Conservation (phyloP, 192 early-diverging fungal species). For the Radiomyces spectabilis region DNA sequence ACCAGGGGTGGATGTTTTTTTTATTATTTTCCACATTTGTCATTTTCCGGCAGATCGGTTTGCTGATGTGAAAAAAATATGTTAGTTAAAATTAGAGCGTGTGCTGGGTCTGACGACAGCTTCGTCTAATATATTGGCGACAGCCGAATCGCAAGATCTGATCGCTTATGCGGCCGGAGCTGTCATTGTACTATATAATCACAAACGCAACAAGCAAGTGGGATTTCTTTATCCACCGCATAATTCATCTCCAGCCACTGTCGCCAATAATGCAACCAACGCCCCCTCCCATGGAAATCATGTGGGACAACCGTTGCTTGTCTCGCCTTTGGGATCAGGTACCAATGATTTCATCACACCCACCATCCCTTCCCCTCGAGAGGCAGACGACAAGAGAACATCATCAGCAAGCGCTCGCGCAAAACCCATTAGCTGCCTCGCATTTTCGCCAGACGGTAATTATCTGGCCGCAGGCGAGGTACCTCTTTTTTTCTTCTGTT, state of each 20-base stretch:
- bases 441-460: conserved; percentile 62
- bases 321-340: too few species aligned
- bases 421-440: conserved; percentile 66
- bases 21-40: not conserved
- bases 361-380: too few species aligned
- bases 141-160: conserved; percentile 41
- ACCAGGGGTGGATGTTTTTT: not conserved
- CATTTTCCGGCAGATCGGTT: not conserved
- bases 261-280: not conserved
- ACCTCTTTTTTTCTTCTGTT: too few species aligned
- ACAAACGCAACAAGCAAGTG: conserved; percentile 57
- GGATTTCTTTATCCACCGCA: conserved; percentile 41
- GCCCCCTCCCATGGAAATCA: not conserved
- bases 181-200: conserved; percentile 67
- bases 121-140: conserved; percentile 41
- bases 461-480: conserved; percentile 76
- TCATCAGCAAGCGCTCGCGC: conserved; percentile 32
- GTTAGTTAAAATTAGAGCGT: conserved; percentile 54
- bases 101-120: conserved; percentile 58
- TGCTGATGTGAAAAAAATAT: not conserved
- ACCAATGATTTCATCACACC: too few species aligned
- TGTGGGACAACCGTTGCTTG: too few species aligned
- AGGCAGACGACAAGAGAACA: conserved; percentile 13
- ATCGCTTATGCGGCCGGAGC: conserved; percentile 75
- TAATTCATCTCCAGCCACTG: conserved; percentile 2